Percentiles rank a stretch among this genome's conserved stretches.
Conservation (phyloP, 148 eudicot genomes). For the Rhododendron vialii region DNA sequence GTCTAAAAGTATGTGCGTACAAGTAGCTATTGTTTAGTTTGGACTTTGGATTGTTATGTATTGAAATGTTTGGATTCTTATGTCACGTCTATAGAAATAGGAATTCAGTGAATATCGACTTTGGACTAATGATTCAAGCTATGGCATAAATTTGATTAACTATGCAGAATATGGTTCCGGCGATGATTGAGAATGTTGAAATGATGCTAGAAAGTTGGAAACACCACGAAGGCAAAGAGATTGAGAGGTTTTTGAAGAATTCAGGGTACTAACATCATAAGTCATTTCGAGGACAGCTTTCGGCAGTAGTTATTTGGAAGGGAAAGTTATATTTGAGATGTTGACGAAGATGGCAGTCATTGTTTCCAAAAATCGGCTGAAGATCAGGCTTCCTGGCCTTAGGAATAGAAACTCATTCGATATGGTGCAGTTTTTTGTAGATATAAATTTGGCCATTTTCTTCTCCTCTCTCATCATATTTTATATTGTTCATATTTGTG, state of each 20-base stretch:
- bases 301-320: constrained; percentile 20
- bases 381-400: background rate
- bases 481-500: too few relatives aligned
- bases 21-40: too few relatives aligned
- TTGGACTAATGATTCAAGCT: too few relatives aligned
- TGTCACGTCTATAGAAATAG: too few relatives aligned
- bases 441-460: too few relatives aligned
- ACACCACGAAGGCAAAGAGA: constrained; percentile 12
- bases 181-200: constrained; percentile 16
- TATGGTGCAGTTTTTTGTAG: too few relatives aligned
- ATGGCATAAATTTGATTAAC: background rate
- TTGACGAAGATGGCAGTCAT: background rate
- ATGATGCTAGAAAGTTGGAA: constrained; percentile 23
- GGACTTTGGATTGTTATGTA: too few relatives aligned
- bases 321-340: constrained; percentile 17
- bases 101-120: too few relatives aligned
- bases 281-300: constrained; percentile 16
- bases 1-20: constrained; percentile 12
- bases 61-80: too few relatives aligned
- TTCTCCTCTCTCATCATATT: too few relatives aligned
- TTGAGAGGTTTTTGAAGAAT: constrained; percentile 20
- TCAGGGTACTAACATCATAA: constrained; percentile 11
- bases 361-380: background rate
- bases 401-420: background rate
- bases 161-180: constrained; percentile 21